Percentiles rank a stretch among this genome's conserved stretches.
These are phyloP conservation scores for Senna siamea DNA, from an alignment of 306 rosid genomes.

Conservation along the genomic window DNA sequence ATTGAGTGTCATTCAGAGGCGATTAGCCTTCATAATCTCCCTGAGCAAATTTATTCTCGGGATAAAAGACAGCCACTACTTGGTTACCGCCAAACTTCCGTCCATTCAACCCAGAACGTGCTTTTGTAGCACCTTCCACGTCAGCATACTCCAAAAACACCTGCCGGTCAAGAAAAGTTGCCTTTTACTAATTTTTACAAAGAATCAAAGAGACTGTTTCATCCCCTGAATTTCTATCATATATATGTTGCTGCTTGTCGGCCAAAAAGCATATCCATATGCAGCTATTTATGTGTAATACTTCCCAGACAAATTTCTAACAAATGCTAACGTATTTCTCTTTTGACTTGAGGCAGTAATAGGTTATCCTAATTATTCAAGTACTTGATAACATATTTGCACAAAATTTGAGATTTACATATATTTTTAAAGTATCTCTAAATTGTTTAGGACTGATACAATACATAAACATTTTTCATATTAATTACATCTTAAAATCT, in stretches of 20 bases:
- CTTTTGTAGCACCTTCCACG: constrained; percentile 80
- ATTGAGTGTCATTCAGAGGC: constrained; percentile 9
- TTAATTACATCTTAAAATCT: not conserved
- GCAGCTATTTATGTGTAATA: too few species aligned
- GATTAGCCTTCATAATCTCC: constrained; percentile 81
- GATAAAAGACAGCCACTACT: constrained; percentile 79
- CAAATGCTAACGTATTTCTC: not conserved
- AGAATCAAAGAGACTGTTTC: not conserved
- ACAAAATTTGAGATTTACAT: too few species aligned
- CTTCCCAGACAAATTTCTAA: constrained; percentile 5
- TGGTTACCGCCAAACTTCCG: constrained; percentile 87
- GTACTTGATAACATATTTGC: too few species aligned
- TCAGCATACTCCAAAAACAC: constrained; percentile 95
- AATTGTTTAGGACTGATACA: too few species aligned
- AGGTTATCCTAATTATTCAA: too few species aligned
- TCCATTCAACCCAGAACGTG: constrained; percentile 84
- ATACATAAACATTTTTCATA: too few species aligned
- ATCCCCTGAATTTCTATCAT: not conserved
- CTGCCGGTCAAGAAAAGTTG: constrained; percentile 48
- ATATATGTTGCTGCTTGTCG: too few species aligned
- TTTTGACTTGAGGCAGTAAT: too few species aligned
- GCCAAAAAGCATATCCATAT: not conserved
- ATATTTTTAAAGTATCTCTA: too few species aligned
- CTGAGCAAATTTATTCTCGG: constrained; percentile 82
- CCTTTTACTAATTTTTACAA: not conserved